Percentiles rank a stretch among this genome's conserved stretches.
These are phyloP conservation scores for Paraphaeosphaeria minitans DNA, from an alignment of 2,329 filamentous ascomycete species.

Conservation along the genomic window DNA sequence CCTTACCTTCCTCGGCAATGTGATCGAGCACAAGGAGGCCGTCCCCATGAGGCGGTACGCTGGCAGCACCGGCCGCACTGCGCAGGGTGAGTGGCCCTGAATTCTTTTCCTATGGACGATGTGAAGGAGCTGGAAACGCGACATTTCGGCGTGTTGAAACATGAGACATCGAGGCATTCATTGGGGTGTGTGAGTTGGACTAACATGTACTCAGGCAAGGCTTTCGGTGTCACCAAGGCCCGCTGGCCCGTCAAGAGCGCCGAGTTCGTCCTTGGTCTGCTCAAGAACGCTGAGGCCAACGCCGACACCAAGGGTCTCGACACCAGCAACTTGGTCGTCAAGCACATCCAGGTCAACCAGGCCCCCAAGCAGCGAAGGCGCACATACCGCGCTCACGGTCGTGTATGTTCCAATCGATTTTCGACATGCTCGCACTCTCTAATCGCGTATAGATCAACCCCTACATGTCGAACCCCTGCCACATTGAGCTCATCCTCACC, in stretches of 20 bases:
- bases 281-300: constrained; percentile 59
- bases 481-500: constrained; percentile 99
- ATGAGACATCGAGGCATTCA: not conserved
- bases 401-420: constrained; percentile 69
- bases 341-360: constrained; percentile 99
- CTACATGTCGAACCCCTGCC: constrained; percentile 99
- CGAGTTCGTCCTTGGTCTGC: constrained; percentile 94
- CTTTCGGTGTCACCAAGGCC: constrained; percentile 96
- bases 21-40: constrained; percentile 94
- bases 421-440: constrained; percentile 13
- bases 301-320: constrained; percentile 61
- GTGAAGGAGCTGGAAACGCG: constrained; percentile 6
- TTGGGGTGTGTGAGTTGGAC: constrained; percentile 26
- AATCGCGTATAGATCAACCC: constrained; percentile 82
- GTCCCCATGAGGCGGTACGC: constrained; percentile 98
- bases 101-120: not conserved
- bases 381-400: constrained; percentile 99
- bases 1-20: constrained; percentile 96
- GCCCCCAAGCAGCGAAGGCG: constrained; percentile 98
- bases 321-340: constrained; percentile 95
- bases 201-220: constrained; percentile 74
- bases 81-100: constrained; percentile 80
- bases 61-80: constrained; percentile 91
- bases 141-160: not conserved
- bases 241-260: constrained; percentile 99